Evolutionary conservation across 163 green algal genomes (phyloP), one percentile per base, ranked within the genome.

Genomic region (Picocystis sp.): DNA sequence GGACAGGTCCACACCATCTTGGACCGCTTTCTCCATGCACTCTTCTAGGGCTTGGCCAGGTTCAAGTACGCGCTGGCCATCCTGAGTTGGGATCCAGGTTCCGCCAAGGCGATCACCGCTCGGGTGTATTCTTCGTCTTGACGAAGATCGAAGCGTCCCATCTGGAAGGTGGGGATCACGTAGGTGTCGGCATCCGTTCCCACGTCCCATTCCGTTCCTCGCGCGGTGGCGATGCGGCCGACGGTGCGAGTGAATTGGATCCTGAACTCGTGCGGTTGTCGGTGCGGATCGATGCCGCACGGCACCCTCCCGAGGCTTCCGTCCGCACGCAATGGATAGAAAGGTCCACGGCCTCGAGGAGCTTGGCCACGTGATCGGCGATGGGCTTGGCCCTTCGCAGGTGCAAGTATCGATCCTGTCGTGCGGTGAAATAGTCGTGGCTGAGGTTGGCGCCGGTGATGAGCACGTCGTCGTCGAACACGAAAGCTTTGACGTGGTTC

Each of bases 391-490:
- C n/a, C 24, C 11, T 54, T 34, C 19, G 34, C 24, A 54, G 38
- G 47, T 19, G 38, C 17, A 54, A 33, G 47, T 54, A 54, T 34
- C 47, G n/a, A 34, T 54, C 47, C 54, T 61, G 54, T 33, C 54
- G 34, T 34, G 60, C 22, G 21, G 54, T 63, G 54, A 61, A 61
- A 12, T 61, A 61, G 10, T 24, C 25, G 25, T 58, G 22, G 54
- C 41, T 61, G 25, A 61, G 35, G 54, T 61, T 61, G 21, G 54
- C 54, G 3, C 54, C 54, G 6, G 47, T 61, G 25, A 61, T 61
- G 24, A 61, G 45, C 17, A 59, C 42, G 14, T 19, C 15, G 54
- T 61, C 54, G 52, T 61, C 54, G 43, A 61, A 61, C 15, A 61
- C 54, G 54, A 63, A 61, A 3, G 49, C 54, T 24, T 61, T 61